Evolutionary conservation across 2,329 filamentous ascomycete genomes (phyloP), one percentile per base, ranked within the genome.

Genomic region (Ilyonectria mors-panacis): DNA sequence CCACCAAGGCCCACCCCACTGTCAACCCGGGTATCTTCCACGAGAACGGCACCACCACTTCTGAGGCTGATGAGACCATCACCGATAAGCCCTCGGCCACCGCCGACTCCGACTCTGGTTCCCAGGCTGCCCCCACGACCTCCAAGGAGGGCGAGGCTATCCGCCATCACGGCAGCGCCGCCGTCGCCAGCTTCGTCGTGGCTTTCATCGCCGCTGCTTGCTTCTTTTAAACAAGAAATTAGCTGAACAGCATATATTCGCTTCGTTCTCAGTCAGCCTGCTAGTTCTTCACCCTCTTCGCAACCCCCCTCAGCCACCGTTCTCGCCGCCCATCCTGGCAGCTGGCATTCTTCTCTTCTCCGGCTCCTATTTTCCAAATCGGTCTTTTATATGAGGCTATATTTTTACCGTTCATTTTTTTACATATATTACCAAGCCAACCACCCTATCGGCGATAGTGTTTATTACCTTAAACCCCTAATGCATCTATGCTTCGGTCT

Each of bases 191-290:
- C 51, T 81, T 90, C 23, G 80, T 89, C 48, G 82, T 89, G 51
- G 88, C 87, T 59, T 82, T 90, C 50, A 80, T 88, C 35, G 87
- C 86, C 26, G 84, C 87, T 28, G 83, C 83, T 17, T 86, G 82
- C 72, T 79, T 87, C 69, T 83, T 85, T 69, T 88, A 78, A 74
- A 60, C 48, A 53, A 45, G 57, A 37, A 37, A 53, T 13, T 39
- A 30, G 5, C n/a, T 13, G 19, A 19, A 37, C 55, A 54, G 50
- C 50, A 67, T 60, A 19, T 50, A 28, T 74, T 70, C 55, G 47
- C 39, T 73, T 74, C 68, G 47, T 59, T 60, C 48, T 63, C 57
- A 63, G 69, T 65, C 69, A 71, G 67, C 42, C 67, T 67, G 69
- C 63, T 65, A 54, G 44, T 59, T 59, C 58, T 63, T 50, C 21